phyloP scores from a whole-genome alignment of 176 grass and related monocot genomes.

The Canna indica region DNA sequence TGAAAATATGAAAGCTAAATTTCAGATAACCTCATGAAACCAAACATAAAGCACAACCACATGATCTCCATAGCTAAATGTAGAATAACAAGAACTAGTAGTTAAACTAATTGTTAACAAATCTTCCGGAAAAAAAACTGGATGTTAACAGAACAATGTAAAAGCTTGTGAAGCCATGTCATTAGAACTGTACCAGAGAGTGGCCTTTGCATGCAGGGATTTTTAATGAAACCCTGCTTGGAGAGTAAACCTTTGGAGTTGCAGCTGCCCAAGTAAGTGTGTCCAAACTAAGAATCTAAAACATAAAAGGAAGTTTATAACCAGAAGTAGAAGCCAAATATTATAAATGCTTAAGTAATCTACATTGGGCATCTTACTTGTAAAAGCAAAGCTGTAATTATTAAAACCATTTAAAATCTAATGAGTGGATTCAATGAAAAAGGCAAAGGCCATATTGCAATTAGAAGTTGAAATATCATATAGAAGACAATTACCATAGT shows the following conservation, averaged over 20 bases:
- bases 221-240: slow-evolving; percentile 38
- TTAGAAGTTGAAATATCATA: background rate
- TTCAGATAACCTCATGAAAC: no score
- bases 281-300: slow-evolving; percentile 84
- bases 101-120: no score
- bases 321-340: background rate
- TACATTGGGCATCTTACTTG: no score
- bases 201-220: slow-evolving; percentile 87
- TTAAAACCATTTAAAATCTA: background rate
- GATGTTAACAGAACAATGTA: background rate
- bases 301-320: slow-evolving; percentile 11
- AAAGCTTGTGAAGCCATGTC: slow-evolving; percentile 17
- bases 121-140: no score
- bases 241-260: slow-evolving; percentile 47
- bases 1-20: no score
- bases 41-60: background rate
- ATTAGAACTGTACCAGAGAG: slow-evolving; percentile 67
- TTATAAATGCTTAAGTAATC: background rate
- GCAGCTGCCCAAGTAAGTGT: slow-evolving; percentile 73
- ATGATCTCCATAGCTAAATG: background rate
- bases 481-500: slow-evolving; percentile 42
- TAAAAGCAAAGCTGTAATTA: background rate
- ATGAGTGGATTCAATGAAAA: no score
- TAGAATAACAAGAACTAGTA: slow-evolving; percentile 5
- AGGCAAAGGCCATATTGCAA: no score